phyloP scores from a whole-genome alignment of 2,329 filamentous ascomycete genomes.

The Xylaria multiplex region DNA sequence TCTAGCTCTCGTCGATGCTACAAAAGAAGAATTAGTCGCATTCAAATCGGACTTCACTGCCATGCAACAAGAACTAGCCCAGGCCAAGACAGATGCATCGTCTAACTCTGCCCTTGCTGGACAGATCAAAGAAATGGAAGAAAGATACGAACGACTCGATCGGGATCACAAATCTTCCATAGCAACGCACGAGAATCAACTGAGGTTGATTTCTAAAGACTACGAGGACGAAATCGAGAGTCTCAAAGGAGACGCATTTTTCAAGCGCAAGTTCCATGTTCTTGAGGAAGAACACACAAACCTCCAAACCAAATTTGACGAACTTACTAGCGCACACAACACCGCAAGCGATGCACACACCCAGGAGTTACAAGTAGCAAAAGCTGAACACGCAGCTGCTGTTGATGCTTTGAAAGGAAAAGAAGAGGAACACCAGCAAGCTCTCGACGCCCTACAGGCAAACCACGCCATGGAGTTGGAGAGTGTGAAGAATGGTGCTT shows the following conservation, averaged over 20 bases:
- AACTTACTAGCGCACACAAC: slow-evolving; percentile 43
- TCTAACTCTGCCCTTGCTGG: slow-evolving; percentile 43
- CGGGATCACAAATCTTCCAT: slow-evolving; percentile 55
- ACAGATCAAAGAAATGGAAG: slow-evolving; percentile 45
- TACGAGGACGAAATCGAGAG: slow-evolving; percentile 73
- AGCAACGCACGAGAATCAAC: slow-evolving; percentile 65
- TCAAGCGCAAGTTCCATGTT: slow-evolving; percentile 71
- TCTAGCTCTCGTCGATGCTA: slow-evolving; percentile 42
- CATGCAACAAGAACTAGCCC: slow-evolving; percentile 56
- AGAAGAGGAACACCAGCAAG: slow-evolving; percentile 63
- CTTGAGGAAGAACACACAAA: slow-evolving; percentile 67
- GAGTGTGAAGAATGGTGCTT: slow-evolving; percentile 62
- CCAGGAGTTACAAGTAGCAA: slow-evolving; percentile 36
- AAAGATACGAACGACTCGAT: slow-evolving; percentile 59
- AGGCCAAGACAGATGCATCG: slow-evolving; percentile 60
- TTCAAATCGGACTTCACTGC: slow-evolving; percentile 61
- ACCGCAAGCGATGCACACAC: slow-evolving; percentile 47
- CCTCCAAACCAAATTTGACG: slow-evolving; percentile 46
- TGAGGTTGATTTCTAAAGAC: slow-evolving; percentile 68
- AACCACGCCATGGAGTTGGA: slow-evolving; percentile 69
- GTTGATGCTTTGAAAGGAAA: slow-evolving; percentile 61
- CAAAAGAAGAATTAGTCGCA: slow-evolving; percentile 58
- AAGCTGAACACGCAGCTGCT: slow-evolving; percentile 49
- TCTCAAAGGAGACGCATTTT: slow-evolving; percentile 69
- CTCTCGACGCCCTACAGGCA: slow-evolving; percentile 64